phyloP scores from a whole-genome alignment of 768 basidiomycete genomes.

The Mycena rosella region DNA sequence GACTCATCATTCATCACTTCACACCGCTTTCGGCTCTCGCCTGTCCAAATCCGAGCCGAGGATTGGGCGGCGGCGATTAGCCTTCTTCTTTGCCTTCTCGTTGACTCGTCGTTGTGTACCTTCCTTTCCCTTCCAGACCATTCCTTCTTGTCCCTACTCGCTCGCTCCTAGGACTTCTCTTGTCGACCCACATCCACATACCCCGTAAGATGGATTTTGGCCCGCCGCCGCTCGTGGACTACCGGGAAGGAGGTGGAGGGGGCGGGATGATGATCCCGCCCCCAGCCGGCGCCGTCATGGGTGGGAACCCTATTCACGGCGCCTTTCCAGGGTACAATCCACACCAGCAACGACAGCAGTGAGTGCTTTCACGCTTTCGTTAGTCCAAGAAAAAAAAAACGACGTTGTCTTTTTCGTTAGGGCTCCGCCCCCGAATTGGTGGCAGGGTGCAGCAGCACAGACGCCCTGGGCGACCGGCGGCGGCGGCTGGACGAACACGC shows the following conservation, averaged over 20 bases:
- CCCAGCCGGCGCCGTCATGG: constrained; percentile 19
- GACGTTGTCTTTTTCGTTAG: no score
- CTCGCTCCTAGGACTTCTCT: no score
- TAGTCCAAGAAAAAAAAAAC: no score
- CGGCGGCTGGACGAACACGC: constrained; percentile 12
- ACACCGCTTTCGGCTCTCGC: constrained; percentile 12
- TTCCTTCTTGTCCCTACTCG: background rate
- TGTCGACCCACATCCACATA: background rate
- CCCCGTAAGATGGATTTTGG: background rate
- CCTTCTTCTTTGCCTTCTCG: constrained; percentile 12
- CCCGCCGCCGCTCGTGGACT: constrained; percentile 10
- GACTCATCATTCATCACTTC: constrained; percentile 15
- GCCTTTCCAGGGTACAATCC: constrained; percentile 21
- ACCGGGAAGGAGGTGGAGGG: no score
- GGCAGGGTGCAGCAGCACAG: background rate
- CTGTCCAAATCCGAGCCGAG: constrained; percentile 3
- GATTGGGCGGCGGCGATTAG: background rate
- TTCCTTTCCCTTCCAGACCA: background rate
- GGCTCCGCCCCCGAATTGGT: constrained; percentile 2
- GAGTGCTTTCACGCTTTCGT: no score
- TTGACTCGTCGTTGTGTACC: background rate
- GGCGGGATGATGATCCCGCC: background rate
- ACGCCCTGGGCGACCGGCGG: constrained; percentile 11
- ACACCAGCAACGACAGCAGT: constrained; percentile 26
- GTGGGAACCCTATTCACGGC: constrained; percentile 14